These are phyloP conservation scores for Nemania serpens DNA, from an alignment of 2,329 filamentous ascomycete genomes.

Conservation along the genomic window DNA sequence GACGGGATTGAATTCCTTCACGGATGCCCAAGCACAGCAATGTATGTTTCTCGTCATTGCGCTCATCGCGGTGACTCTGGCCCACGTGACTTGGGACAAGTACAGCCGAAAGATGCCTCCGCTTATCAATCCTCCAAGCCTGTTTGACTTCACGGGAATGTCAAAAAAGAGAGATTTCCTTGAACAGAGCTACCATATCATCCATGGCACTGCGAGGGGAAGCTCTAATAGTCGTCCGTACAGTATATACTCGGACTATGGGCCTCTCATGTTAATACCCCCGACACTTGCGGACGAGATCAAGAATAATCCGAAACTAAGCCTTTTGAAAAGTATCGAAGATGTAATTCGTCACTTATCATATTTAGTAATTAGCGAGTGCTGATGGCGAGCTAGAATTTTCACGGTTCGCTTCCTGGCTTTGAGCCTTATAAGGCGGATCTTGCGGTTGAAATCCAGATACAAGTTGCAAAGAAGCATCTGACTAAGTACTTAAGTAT, in stretches of 20 bases:
- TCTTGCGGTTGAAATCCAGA: neutral
- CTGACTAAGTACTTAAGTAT: constrained; percentile 14
- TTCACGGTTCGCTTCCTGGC: constrained; percentile 8
- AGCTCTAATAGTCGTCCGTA: constrained; percentile 2
- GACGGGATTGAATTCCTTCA: neutral
- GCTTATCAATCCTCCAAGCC: constrained; percentile 5
- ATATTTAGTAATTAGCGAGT: neutral
- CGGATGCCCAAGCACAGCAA: neutral
- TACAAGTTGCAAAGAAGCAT: constrained; percentile 16
- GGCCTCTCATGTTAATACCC: constrained; percentile 6
- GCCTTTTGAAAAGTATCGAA: neutral
- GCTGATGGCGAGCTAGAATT: constrained; percentile 9
- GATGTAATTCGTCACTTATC: neutral
- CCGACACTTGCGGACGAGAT: constrained; percentile 12
- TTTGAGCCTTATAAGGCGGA: constrained; percentile 8
- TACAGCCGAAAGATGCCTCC: constrained; percentile 2
- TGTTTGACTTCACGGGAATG: constrained; percentile 7
- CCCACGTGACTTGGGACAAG: neutral
- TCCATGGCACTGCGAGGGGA: neutral
- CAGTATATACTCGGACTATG: constrained; percentile 7
- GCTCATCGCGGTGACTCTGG: neutral
- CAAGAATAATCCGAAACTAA: constrained; percentile 10
- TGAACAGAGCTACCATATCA: constrained; percentile 11
- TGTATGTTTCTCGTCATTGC: constrained; percentile 1
- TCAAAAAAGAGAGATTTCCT: constrained; percentile 15